Evolutionary conservation across 805 yeast species (phyloP), one percentile per base, ranked within the genome.

Genomic region (Candida hungchunana): DNA sequence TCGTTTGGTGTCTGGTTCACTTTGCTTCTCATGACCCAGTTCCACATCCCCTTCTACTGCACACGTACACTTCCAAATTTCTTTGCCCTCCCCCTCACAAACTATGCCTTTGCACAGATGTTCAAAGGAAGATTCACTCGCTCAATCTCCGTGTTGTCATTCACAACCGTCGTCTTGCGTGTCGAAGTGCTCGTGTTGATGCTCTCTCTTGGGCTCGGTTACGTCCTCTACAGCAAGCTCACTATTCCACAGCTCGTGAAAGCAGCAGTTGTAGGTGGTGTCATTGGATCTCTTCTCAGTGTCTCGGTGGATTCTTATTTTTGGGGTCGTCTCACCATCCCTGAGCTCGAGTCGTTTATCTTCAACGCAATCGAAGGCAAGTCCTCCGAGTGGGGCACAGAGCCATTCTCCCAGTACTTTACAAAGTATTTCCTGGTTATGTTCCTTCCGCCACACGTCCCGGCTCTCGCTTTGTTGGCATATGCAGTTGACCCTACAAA

Each of bases 31-130:
- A 59, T 73, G 37, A 58, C 82, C 7, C 93, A 88, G 55, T 90
- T 89, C 62, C 97, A 90, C 55, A 43, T 86, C 14, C 60, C 81
- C 41, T 90, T 67, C 62, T 90, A 90, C 55, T 67, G 84, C n/a
- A 71, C 95, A 3, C 69, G 97, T 47, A 77, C 95, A 0, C 65
- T 90, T 39, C 96, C 97, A n/a, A 90, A 90, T 59, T 82, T 82
- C 48, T 63, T 89, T 39, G 54, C 74, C 12, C 63, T 90, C 36
- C 96, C 97, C 4, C 51, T 85, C 24, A 79, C 81, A 4, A 73
- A 74, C 37, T 48, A 62, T 30, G 82, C 82, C 0, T 45, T 82
- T 28, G 64, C 76, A 5, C 66, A 64, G 50, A 48, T 77, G 12
- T 46, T 85, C 12, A 44, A 47, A 14, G 85, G 80, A 9, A 29